Evolutionary conservation across 75 land plant species (phyloP), one percentile per base, ranked within the genome.

Genomic region (Pinus taeda): DNA sequence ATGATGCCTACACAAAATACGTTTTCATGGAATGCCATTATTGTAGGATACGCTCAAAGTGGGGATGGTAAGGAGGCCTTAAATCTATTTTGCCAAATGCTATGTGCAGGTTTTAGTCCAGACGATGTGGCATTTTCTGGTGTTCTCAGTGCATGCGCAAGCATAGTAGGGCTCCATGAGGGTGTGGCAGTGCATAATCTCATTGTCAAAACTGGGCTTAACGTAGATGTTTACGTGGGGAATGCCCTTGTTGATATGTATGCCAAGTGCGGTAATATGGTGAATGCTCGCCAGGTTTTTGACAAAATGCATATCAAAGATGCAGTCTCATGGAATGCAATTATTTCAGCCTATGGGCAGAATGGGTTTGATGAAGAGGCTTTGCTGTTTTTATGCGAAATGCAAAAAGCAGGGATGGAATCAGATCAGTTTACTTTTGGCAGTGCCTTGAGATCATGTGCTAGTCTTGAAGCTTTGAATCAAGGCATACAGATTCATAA

Each of bases 1-100:
- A 71, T 30, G 82, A 80, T 83, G 85, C 75, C 75, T 59, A 76
- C 79, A 20, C 83, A 82, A 76, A 87, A 87, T 81, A 85, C 87
- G 4, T 49, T 85, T 11, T 81, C 84, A 45, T 85, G 86, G 86
- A 74, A 78, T 75, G 84, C 76, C 20, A 76, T 87, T 21, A 79
- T 87, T 30, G 78, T 75, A 30, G 79, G 77, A 18, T 78, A 77
- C 66, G 79, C 57, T 15, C 78, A 84, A 56, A 59, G 76, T 59
- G 79, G 63, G 18, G 76, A 81, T 33, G 65, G 39, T 2, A 71
- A 81, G 70, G 79, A 21, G 20, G 88, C 87, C 15, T 20, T 87
- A 7, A 60, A 71, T 14, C 29, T 60, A 11, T 84, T 78, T 55
- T 24, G 63, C 56, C 26, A 72, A 26, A 78, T 84, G 86, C 76